Evolutionary conservation across 306 rosid genomes (phyloP), one percentile per base, ranked within the genome.

Genomic region (Cucurbita moschata): DNA sequence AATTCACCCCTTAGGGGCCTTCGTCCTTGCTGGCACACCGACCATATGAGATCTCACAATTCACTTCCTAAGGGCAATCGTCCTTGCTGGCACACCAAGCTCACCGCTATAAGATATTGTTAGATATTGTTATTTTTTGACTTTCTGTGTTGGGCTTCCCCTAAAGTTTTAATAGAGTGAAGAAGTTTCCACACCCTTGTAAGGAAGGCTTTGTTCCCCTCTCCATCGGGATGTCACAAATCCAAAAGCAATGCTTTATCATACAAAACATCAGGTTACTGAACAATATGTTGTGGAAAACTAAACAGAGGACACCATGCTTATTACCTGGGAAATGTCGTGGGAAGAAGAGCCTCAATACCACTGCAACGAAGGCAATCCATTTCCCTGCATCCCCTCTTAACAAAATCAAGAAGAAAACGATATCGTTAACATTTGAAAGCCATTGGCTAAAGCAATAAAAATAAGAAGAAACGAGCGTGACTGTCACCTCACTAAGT

Each of bases 341-440:
- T 4, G 91, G 89, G 82, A 90, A 89, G 89, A 94, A 94, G 73
- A 94, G 97, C 77, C 95, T 87, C 9, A 86, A 80, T 55, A 94
- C 92, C 5, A 94, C 89, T 5, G 98, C 83, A 8, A 86, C 23
- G 53, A 88, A 85, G 54, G 89, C 95, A 77, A 90, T 81, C 98
- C 98, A 90, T 81, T 76, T 85, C 74, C 98, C 98, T 38, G 83
- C 66, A 80, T 89, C 96, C 64, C 91, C 96, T 77, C 97, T 90
- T 76, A 64, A 55, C 56, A 7, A 46, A 58, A 72, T 58, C 42
- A 71, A 71, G 18, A 39, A 38, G 65, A 79, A 53, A 71, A 37
- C 38, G 62, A 78, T 46, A 39, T 77, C 19, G 19, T 39, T 1
- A 75, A 50, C 26, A 19, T 66, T 8, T 35, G 13, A 81, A 75